Conservation (phyloP, 371 early-diverging fungal species). For the Mortierella sp. region DNA sequence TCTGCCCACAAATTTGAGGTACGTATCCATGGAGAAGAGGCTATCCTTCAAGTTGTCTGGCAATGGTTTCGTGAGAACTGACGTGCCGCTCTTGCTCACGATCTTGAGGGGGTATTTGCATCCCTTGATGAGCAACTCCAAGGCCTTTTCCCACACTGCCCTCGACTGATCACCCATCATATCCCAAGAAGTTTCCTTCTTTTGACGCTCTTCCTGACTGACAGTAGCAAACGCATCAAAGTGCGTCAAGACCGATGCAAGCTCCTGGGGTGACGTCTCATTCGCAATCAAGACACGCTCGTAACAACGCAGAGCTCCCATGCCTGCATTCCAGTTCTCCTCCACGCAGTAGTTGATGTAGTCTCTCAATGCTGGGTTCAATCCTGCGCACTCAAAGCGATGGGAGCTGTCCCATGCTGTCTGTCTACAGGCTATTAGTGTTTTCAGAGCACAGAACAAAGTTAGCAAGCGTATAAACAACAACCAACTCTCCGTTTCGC, state of each 20-base stretch:
- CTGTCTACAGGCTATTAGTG: conserved; percentile 58
- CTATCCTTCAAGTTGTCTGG: conserved; percentile 58
- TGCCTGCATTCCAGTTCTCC: conserved; percentile 68
- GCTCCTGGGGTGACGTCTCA: conserved; percentile 61
- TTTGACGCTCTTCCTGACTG: conserved; percentile 72
- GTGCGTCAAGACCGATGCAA: conserved; percentile 62
- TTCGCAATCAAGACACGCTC: conserved; percentile 68
- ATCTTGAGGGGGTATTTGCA: conserved; percentile 62
- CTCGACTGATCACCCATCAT: conserved; percentile 63
- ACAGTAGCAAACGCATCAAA: conserved; percentile 75
- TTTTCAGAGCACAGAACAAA: too few relatives aligned
- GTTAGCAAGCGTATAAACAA: too few relatives aligned
- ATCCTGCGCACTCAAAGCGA: conserved; percentile 62
- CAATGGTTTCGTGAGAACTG: conserved; percentile 65
- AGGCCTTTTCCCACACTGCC: conserved; percentile 65
- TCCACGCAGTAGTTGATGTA: conserved; percentile 63
- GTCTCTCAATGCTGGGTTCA: conserved; percentile 60
- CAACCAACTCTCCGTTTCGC: too few relatives aligned
- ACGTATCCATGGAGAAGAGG: conserved; percentile 69
- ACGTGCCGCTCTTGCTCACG: conserved; percentile 22
- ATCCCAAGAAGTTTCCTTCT: conserved; percentile 74
- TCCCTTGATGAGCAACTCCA: conserved; percentile 60
- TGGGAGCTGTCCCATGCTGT: conserved; percentile 69
- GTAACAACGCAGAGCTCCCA: conserved; percentile 70
- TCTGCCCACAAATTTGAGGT: conserved; percentile 70